phyloP scores from a whole-genome alignment of 768 basidiomycete genomes.

The Amanita rimosa region DNA sequence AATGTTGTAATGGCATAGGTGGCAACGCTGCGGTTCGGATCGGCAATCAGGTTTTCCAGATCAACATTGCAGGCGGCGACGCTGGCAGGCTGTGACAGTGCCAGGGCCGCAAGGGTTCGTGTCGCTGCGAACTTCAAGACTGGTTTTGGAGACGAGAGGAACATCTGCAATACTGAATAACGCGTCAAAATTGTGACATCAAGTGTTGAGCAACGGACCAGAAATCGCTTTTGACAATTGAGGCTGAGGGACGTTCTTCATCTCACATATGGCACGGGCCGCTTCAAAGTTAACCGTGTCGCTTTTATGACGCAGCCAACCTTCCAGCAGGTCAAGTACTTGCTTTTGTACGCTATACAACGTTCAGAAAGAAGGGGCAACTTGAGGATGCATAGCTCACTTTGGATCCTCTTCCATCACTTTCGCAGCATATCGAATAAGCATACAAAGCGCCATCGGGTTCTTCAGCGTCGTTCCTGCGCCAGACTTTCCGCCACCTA shows the following conservation, averaged over 20 bases:
- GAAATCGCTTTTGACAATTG: conserved; percentile 85
- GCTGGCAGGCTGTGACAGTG: conserved; percentile 73
- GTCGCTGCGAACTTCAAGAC: conserved; percentile 97
- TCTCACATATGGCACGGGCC: conserved; percentile 93
- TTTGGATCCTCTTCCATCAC: conserved; percentile 98
- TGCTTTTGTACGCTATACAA: conserved; percentile 69
- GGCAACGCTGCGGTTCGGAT: conserved; percentile 90
- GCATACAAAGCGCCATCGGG: conserved; percentile 96
- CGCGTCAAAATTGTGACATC: neutral
- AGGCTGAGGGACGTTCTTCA: conserved; percentile 68
- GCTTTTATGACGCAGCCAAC: conserved; percentile 95
- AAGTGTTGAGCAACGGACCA: conserved; percentile 40
- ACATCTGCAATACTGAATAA: conserved; percentile 76
- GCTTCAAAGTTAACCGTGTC: conserved; percentile 99
- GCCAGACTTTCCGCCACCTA: conserved; percentile 81
- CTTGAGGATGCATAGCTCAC: conserved; percentile 36
- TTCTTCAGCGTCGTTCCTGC: conserved; percentile 82
- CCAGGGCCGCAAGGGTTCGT: conserved; percentile 84
- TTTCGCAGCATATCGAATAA: conserved; percentile 97
- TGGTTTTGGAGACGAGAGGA: conserved; percentile 91
- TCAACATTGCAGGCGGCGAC: conserved; percentile 94
- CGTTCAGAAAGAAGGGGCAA: conserved; percentile 1
- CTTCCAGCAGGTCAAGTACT: conserved; percentile 89
- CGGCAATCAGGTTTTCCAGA: conserved; percentile 92
- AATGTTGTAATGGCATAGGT: conserved; percentile 98